A percentile compares a stretch with the other conserved stretches of the same genome.
These are phyloP conservation scores for Wallacemonas sp. DNA, from an alignment of 208 protist genomes.

Conservation along the genomic window DNA sequence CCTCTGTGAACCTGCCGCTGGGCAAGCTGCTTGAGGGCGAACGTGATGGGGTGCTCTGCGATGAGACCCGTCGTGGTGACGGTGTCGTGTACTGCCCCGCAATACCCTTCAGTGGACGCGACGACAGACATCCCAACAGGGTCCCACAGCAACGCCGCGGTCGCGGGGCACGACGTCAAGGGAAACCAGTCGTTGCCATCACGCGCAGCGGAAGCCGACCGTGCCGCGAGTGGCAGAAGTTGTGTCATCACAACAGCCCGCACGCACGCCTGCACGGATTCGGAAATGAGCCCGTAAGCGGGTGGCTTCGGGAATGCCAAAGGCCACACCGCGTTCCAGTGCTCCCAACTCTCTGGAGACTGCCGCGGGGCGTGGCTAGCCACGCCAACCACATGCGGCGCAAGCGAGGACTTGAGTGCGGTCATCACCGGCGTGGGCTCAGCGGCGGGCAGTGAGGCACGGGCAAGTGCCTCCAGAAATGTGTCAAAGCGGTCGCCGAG, in stretches of 20 bases:
- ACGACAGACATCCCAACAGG: constrained; percentile 31
- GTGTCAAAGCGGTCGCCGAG: neutral
- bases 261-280: constrained; percentile 17
- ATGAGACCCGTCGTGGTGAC: constrained; percentile 17
- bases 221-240: constrained; percentile 34
- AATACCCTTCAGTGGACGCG: constrained; percentile 43
- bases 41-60: constrained; percentile 78
- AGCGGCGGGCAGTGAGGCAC: neutral
- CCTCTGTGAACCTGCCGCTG: neutral
- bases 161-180: constrained; percentile 24
- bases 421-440: neutral
- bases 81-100: neutral
- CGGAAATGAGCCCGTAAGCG: constrained; percentile 12
- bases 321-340: constrained; percentile 68
- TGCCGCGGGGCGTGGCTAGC: constrained; percentile 49
- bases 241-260: constrained; percentile 17
- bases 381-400: constrained; percentile 39
- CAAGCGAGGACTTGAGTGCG: neutral
- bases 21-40: constrained; percentile 65
- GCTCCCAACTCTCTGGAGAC: constrained; percentile 45
- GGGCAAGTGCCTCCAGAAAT: neutral
- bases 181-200: neutral
- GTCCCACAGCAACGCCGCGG: constrained; percentile 60
- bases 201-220: neutral
- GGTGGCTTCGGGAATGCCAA: constrained; percentile 67